Conservation (phyloP, 495 filamentous ascomycete genomes). For the Penicillium turbatum region DNA sequence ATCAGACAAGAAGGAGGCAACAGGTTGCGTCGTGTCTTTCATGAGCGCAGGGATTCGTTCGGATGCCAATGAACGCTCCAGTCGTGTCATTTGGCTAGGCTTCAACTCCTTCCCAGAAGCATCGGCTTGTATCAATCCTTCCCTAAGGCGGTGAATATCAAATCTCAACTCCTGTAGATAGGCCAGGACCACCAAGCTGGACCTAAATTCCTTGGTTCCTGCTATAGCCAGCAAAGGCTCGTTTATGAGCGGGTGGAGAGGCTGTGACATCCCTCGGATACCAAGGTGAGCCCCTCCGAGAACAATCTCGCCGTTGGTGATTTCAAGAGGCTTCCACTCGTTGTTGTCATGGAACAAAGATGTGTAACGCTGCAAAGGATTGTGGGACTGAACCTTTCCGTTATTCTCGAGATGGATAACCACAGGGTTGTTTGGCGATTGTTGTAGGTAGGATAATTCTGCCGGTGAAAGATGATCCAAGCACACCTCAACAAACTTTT, state of each 20-base stretch:
- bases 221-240: conserved; percentile 37
- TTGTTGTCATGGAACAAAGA: conserved; percentile 39
- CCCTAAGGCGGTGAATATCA: conserved; percentile 36
- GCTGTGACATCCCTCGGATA: conserved; percentile 30
- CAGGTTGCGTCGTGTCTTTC: conserved; percentile 60
- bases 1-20: conserved; percentile 43
- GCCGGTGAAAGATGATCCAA: conserved; percentile 54
- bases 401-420: conserved; percentile 18
- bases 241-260: conserved; percentile 44
- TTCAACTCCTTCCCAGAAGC: conserved; percentile 42
- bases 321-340: conserved; percentile 32
- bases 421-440: conserved; percentile 26
- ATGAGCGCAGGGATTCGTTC: conserved; percentile 53
- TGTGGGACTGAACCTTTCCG: conserved; percentile 5
- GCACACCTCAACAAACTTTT: conserved; percentile 30
- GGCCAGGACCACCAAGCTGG: conserved; percentile 29
- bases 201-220: conserved; percentile 21
- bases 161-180: conserved; percentile 39
- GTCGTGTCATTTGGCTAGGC: conserved; percentile 59
- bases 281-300: conserved; percentile 27
- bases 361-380: conserved; percentile 30
- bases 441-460: conserved; percentile 46
- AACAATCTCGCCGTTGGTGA: conserved; percentile 23
- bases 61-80: conserved; percentile 64
- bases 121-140: conserved; percentile 34